Base-by-base conservation (phyloP, 1,139 yeast species). In the Hanseniaspora uvarum region DNA sequence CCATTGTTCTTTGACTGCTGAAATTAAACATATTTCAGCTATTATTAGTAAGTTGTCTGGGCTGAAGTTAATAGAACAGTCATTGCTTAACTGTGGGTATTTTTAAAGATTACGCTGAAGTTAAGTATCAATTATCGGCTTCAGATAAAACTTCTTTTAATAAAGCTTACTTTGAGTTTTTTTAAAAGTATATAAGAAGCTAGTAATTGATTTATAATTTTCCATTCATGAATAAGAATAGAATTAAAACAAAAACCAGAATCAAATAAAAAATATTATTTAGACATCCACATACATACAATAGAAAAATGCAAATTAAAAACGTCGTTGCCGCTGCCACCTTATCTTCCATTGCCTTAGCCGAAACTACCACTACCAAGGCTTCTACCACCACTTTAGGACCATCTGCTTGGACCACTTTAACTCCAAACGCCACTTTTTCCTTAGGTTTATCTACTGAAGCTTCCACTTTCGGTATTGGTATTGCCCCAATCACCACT, bases 381-480 rank as follows among this genome's bases (percentile, higher is more conserved):
- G n/a, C n/a, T n/a, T 65, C 64, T 33, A 66, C 69, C 45, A 62
- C 63, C 60, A 58, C 64, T 54, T 65, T 70, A 56, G 59, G 64
- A 57, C 56, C 61, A 45, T 61, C 69, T 49, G 24, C 53, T 5
- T 70, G 70, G 70, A 59, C 71, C 53, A 69, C 72, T 52, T 61
- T 69, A 61, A 68, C 72, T 18, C 71, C 72, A 59, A 57, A 62
- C 19, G 62, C 63, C 36, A 62, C 72, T 28, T 65, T 64, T 59
- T 62, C 65, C 51, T 58, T 68, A 52, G 72, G 69, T 62, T 62
- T 71, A 48, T 72, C 79, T 38, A 74, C 73, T 64, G 74, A 72
- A 66, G 59, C 74, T 24, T 65, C 70, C 50, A 62, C 65, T 50
- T 78, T 78, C 62, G 81, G 81, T 64, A 74, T 75, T 54, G 69